Evolutionary conservation across 2,329 filamentous ascomycete species (phyloP).

Genomic region (Pyricularia grisea): DNA sequence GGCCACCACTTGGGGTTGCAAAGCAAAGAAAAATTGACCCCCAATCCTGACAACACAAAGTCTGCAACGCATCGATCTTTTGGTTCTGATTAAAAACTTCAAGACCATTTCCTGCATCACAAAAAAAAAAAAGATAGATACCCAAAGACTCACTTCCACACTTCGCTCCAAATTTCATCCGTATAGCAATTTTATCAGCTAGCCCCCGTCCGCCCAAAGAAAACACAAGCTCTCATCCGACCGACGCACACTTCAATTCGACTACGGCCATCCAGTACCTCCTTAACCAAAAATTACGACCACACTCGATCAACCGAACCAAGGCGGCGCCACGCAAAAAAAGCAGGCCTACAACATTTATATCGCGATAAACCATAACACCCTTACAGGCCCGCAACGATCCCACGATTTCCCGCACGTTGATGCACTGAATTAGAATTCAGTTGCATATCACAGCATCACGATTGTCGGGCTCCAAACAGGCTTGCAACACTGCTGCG

Average conservation of each 20-base stretch:
- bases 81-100: background rate
- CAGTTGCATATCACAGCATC: background rate
- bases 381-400: background rate
- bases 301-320: background rate
- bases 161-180: background rate
- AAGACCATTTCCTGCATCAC: background rate
- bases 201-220: background rate
- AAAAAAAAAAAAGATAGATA: background rate
- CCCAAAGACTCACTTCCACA: background rate
- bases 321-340: background rate
- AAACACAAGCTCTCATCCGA: background rate
- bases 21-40: constrained; percentile 2
- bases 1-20: background rate
- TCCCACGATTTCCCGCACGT: background rate
- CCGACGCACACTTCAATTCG: background rate
- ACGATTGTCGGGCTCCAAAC: background rate
- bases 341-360: background rate
- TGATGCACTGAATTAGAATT: background rate
- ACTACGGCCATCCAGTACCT: background rate
- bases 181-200: background rate
- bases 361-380: background rate
- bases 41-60: background rate
- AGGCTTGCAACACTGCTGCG: background rate
- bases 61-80: background rate
- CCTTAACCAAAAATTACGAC: background rate